These are phyloP conservation scores for Crithidia brevicula DNA, from an alignment of 208 protist species.

Conservation along the genomic window DNA sequence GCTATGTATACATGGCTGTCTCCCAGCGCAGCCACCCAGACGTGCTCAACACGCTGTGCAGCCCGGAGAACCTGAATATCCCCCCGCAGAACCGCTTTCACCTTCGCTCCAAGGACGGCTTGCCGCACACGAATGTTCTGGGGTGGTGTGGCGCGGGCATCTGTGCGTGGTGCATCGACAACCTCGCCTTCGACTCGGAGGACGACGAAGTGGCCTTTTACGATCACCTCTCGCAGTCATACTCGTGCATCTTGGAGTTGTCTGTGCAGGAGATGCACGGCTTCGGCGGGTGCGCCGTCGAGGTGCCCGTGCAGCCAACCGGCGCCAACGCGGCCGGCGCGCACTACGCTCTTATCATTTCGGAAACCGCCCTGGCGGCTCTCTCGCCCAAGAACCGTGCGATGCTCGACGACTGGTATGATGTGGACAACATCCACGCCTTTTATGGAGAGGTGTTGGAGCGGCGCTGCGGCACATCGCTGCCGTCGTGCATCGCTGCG, in stretches of 20 bases:
- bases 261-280: constrained; percentile 51
- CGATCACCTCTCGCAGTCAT: constrained; percentile 54
- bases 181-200: constrained; percentile 53
- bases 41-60: constrained; percentile 65
- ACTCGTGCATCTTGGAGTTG: constrained; percentile 64
- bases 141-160: constrained; percentile 83
- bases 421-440: constrained; percentile 54
- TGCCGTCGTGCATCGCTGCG: constrained; percentile 50
- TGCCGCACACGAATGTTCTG: constrained; percentile 77
- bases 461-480: constrained; percentile 56
- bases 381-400: constrained; percentile 35
- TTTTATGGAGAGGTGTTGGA: constrained; percentile 71
- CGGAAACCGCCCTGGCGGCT: constrained; percentile 43
- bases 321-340: background rate
- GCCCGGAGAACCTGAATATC: constrained; percentile 72
- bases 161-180: constrained; percentile 72
- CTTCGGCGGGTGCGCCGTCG: constrained; percentile 69
- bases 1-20: constrained; percentile 73
- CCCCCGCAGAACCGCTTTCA: constrained; percentile 67
- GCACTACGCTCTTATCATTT: constrained; percentile 58
- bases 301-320: constrained; percentile 33
- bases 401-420: constrained; percentile 62
- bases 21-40: constrained; percentile 60
- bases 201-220: constrained; percentile 62
- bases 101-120: constrained; percentile 26